Conservation (phyloP, 1,139 yeast species). For the Diutina scorzettiae region DNA sequence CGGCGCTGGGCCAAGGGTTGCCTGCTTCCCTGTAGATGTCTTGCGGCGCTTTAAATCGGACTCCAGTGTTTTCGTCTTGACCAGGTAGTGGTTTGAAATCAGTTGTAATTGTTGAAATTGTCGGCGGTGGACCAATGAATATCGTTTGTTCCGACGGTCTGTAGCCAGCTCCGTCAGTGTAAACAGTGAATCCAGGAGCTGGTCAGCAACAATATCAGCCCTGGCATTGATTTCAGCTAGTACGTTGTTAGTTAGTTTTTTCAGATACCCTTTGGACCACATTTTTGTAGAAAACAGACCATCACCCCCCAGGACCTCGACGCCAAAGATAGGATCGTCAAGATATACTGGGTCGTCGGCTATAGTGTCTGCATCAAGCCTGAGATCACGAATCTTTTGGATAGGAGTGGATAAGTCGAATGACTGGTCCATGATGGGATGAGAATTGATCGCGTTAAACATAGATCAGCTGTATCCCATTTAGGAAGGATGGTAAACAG, state of each 20-base stretch:
- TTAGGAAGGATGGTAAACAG: no score
- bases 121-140: background rate
- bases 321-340: background rate
- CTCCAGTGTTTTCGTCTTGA: background rate
- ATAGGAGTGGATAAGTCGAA: slow-evolving; percentile 3
- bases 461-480: no score
- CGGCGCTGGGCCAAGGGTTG: background rate
- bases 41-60: slow-evolving; percentile 1
- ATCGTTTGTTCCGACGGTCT: background rate
- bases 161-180: slow-evolving; percentile 1
- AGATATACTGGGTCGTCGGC: background rate
- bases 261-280: slow-evolving; percentile 4
- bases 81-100: slow-evolving; percentile 2
- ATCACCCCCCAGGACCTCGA: background rate
- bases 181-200: background rate
- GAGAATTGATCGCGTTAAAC: no score
- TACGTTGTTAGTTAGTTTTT: background rate
- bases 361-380: background rate
- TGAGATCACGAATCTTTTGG: background rate
- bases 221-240: background rate
- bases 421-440: slow-evolving; percentile 1
- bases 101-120: background rate
- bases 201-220: background rate
- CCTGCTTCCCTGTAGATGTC: background rate
- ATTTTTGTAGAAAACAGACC: background rate